phyloP scores from a whole-genome alignment of 371 early-diverging fungal genomes.

The Blakeslea trispora region DNA sequence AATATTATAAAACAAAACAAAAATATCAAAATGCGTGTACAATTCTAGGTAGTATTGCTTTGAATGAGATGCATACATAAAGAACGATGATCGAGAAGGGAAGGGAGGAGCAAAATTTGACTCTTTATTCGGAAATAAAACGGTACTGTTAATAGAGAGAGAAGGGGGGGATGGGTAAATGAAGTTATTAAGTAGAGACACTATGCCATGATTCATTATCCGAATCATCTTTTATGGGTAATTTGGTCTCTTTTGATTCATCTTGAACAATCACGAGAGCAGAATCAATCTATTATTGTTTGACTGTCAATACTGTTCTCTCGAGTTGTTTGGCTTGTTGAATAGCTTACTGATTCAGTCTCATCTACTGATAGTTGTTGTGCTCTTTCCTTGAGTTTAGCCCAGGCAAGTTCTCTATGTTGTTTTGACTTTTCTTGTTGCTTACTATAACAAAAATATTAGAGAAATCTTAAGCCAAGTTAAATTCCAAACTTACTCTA shows the following conservation, averaged over 20 bases:
- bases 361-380: not conserved
- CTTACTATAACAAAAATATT: not conserved
- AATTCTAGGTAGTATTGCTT: no score
- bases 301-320: not conserved
- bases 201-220: conserved; percentile 27
- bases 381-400: conserved; percentile 9
- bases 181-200: conserved; percentile 5
- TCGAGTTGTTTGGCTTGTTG: not conserved
- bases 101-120: no score
- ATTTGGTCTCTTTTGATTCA: not conserved
- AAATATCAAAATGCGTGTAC: no score
- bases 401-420: conserved; percentile 15
- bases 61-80: no score
- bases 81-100: no score
- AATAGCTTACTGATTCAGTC: not conserved
- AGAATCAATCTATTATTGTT: not conserved
- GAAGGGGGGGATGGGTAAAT: no score
- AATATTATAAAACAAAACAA: no score
- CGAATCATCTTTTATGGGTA: conserved; percentile 15
- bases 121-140: no score
- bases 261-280: conserved; percentile 3
- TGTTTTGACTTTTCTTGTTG: not conserved
- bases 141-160: conserved; percentile 10
- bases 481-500: conserved; percentile 1
- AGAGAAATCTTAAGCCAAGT: not conserved